Evolutionary conservation across 495 filamentous ascomycete species (phyloP), one percentile per base, ranked within the genome.

Genomic region (Penicillium paradoxum): DNA sequence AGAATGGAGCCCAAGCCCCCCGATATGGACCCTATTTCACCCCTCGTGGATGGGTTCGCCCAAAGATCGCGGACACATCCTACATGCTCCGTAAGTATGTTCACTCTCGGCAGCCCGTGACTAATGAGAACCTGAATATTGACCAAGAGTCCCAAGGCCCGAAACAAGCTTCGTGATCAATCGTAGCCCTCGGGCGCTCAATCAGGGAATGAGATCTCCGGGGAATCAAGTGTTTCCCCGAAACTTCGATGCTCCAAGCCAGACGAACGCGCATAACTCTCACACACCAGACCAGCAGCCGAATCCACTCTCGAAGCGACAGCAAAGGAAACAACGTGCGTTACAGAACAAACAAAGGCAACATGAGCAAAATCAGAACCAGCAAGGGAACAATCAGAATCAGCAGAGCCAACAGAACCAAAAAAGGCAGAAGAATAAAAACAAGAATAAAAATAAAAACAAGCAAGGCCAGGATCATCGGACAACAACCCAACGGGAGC

Each of bases 311-410:
- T 49, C 46, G 6, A 49, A 49, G 30, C 46, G 46, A 5, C 46
- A 49, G 21, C 32, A 29, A 49, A 38, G 13, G 15, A 49, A 30
- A n/a, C 46, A 49, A 29, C 46, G 46, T 10, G 46, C 46, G 11
- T 4, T 27, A 25, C 34, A 39, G 29, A 37, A 38, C 33, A 15
- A 14, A 29, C 32, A 29, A 8, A 25, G 15, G 11, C 19, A 49
- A 10, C 17, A 36, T 11, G 27, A 25, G 15, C 33, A 19, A 19
- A 18, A n/a, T 4, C 14, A 49, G 4, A 39, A 24, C 9, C 32
- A 48, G 14, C 45, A 27, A 11, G 1, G 4, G 19, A 21, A 8
- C n/a, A 15, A 15, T 1, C 10, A 48, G 1, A 48, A 37, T 15
- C 18, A 3, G 2, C 21, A 48, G 22, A 48, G 17, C 21, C 33